These are phyloP conservation scores for Coemansia sp. DNA, from an alignment of 192 early-diverging fungal species.

Conservation along the genomic window DNA sequence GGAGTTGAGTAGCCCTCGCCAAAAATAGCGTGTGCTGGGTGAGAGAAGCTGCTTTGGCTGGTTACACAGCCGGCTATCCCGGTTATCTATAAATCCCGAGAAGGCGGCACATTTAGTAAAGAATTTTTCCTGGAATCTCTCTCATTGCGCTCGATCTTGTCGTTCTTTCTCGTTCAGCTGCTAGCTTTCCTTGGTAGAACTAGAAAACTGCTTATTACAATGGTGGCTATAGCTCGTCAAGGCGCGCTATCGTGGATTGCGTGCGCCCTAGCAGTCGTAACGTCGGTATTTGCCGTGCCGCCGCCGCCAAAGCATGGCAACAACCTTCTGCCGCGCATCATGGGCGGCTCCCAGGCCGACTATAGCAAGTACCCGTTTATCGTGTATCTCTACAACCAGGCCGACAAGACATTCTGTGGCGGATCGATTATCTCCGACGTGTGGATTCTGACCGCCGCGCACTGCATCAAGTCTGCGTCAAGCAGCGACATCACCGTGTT, in stretches of 20 bases:
- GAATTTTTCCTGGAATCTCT: background rate
- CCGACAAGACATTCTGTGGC: conserved; percentile 43
- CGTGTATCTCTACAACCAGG: conserved; percentile 34
- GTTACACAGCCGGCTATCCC: background rate
- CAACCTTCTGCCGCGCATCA: conserved; percentile 36
- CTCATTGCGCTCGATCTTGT: background rate
- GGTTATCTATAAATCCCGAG: background rate
- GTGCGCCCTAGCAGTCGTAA: background rate
- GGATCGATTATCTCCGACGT: conserved; percentile 44
- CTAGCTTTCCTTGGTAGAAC: background rate
- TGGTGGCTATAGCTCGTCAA: background rate
- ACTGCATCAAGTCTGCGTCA: conserved; percentile 43
- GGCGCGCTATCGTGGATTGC: conserved; percentile 1
- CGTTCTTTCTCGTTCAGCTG: background rate
- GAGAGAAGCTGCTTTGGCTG: background rate
- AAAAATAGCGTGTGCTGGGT: too few relatives aligned
- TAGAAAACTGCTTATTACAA: background rate
- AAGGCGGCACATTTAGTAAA: background rate
- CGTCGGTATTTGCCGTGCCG: background rate
- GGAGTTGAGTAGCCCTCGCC: background rate
- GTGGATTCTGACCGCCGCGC: conserved; percentile 53
- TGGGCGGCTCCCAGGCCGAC: conserved; percentile 38
- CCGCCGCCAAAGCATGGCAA: conserved; percentile 5
- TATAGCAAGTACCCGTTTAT: conserved; percentile 45
- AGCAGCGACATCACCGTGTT: conserved; percentile 23